Conservation (phyloP, 2,329 filamentous ascomycete genomes). For the Cryphonectria nitschkei region DNA sequence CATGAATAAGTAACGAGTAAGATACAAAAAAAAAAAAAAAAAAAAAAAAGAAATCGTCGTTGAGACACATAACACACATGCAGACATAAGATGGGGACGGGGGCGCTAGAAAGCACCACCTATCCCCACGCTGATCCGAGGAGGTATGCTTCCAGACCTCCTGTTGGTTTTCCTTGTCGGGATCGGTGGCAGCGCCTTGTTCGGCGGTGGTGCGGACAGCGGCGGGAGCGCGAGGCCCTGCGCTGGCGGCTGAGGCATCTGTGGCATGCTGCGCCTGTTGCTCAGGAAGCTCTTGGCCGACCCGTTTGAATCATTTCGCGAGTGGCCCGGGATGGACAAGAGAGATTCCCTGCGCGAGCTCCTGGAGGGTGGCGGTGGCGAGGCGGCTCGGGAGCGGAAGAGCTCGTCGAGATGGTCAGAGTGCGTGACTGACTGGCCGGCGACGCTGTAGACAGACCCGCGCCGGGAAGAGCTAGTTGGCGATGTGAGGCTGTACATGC, state of each 20-base stretch:
- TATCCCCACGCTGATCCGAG: conserved; percentile 20
- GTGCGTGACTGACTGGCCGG: conserved; percentile 13
- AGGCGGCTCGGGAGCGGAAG: not conserved
- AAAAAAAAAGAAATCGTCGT: not conserved
- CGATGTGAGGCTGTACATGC: conserved; percentile 31
- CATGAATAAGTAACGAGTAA: too few relatives aligned
- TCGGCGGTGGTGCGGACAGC: conserved; percentile 59
- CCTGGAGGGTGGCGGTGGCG: not conserved
- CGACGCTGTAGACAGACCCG: conserved; percentile 21
- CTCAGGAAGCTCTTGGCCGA: conserved; percentile 24
- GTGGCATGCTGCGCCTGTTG: conserved; percentile 55
- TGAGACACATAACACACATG: conserved; percentile 4
- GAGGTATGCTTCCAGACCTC: conserved; percentile 21
- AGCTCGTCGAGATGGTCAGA: conserved; percentile 7
- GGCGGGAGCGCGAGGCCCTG: conserved; percentile 48
- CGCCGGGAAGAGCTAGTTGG: conserved; percentile 16
- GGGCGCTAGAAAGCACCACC: conserved; percentile 9
- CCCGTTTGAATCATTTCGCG: conserved; percentile 7
- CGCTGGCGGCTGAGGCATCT: conserved; percentile 33
- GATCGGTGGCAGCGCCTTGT: conserved; percentile 57
- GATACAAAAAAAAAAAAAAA: not conserved
- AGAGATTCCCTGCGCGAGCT: conserved; percentile 26
- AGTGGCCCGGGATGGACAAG: conserved; percentile 26
- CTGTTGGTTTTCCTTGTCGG: conserved; percentile 40
- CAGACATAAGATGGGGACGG: not conserved